These are phyloP conservation scores for Exophiala bonariae DNA, from an alignment of 2,329 filamentous ascomycete genomes.

Conservation along the genomic window DNA sequence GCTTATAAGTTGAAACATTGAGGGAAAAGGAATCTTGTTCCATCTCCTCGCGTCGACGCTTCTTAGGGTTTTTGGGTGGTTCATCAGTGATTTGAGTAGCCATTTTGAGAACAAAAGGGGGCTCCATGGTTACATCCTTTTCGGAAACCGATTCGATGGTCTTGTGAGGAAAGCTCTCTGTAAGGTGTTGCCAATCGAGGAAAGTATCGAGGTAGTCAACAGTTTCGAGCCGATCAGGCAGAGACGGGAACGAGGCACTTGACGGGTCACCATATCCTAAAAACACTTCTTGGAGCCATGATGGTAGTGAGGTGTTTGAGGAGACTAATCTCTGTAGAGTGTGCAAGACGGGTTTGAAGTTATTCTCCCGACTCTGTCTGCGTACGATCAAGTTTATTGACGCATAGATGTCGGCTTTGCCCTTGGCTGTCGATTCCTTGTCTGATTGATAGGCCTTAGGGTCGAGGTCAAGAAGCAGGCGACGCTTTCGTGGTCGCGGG, in stretches of 20 bases:
- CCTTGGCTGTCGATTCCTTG: constrained; percentile 62
- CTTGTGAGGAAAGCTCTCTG: constrained; percentile 86
- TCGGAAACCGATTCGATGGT: constrained; percentile 76
- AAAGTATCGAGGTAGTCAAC: constrained; percentile 95
- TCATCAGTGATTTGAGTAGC: constrained; percentile 56
- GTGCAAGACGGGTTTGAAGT: constrained; percentile 90
- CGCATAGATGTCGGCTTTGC: constrained; percentile 78
- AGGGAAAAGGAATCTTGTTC: constrained; percentile 66
- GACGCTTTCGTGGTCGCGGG: constrained; percentile 60
- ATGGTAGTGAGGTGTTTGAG: constrained; percentile 80
- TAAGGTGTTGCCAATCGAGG: constrained; percentile 89
- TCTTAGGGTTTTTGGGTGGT: constrained; percentile 67
- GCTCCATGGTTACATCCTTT: constrained; percentile 71
- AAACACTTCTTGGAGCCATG: constrained; percentile 95
- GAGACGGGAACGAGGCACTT: constrained; percentile 79
- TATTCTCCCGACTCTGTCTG: constrained; percentile 85
- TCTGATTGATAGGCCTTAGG: constrained; percentile 75
- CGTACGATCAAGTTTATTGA: constrained; percentile 83
- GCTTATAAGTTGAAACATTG: constrained; percentile 85
- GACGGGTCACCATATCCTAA: constrained; percentile 94
- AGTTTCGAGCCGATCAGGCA: constrained; percentile 73
- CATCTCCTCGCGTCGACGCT: constrained; percentile 75
- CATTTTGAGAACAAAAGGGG: constrained; percentile 82
- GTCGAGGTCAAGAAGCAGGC: constrained; percentile 80
- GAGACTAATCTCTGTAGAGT: constrained; percentile 85